Percentiles rank a stretch among this genome's conserved stretches.
These are phyloP conservation scores for Talaromyces nanjingensis DNA, from an alignment of 495 filamentous ascomycete species.

Conservation along the genomic window DNA sequence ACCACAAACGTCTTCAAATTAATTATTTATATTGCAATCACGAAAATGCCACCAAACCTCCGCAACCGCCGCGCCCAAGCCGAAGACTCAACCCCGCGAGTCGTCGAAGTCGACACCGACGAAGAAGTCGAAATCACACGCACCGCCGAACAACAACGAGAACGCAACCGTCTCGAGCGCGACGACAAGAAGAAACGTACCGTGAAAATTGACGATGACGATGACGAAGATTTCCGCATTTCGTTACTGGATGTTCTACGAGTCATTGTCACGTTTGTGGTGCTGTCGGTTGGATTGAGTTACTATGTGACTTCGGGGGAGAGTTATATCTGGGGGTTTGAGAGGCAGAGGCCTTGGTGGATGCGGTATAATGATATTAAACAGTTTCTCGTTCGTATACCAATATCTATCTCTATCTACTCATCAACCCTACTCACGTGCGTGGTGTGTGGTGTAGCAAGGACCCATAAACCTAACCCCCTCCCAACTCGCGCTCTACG, in stretches of 20 bases:
- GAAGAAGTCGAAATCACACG: slow-evolving; percentile 14
- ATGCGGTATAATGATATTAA: slow-evolving; percentile 55
- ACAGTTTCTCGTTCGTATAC: slow-evolving; percentile 49
- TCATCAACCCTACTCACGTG: slow-evolving; percentile 1
- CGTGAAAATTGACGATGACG: slow-evolving; percentile 4
- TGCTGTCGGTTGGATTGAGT: slow-evolving; percentile 64
- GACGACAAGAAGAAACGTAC: background rate
- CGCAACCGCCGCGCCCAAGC: slow-evolving; percentile 4
- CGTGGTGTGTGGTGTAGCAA: slow-evolving; percentile 23
- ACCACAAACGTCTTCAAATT: background rate
- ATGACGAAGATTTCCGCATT: slow-evolving; percentile 25
- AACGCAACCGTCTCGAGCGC: background rate
- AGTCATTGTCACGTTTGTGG: slow-evolving; percentile 58
- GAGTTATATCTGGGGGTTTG: slow-evolving; percentile 58
- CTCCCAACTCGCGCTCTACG: slow-evolving; percentile 61
- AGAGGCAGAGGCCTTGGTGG: slow-evolving; percentile 52
- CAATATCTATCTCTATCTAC: slow-evolving; percentile 12
- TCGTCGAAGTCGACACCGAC: slow-evolving; percentile 12
- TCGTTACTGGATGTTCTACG: slow-evolving; percentile 68
- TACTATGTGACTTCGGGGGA: slow-evolving; percentile 72
- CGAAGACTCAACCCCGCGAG: background rate
- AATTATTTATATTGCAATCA: background rate
- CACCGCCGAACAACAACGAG: slow-evolving; percentile 4
- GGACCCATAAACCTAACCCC: slow-evolving; percentile 61
- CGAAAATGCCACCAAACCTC: slow-evolving; percentile 2